A percentile compares a stretch with the other conserved stretches of the same genome.
These are phyloP conservation scores for Hura crepitans DNA, from an alignment of 441 rosid genomes.

Conservation along the genomic window DNA sequence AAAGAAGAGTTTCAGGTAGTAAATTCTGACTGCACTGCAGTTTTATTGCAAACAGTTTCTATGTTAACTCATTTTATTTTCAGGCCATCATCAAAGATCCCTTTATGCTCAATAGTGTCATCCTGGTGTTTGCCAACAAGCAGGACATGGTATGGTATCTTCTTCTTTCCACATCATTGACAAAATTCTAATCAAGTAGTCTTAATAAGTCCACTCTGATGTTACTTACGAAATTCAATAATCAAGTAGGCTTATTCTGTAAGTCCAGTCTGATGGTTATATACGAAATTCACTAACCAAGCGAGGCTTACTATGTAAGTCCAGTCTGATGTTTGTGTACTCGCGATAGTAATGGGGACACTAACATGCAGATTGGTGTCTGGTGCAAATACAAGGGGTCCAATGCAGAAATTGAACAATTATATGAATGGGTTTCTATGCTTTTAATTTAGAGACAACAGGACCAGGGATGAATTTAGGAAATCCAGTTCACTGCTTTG, in stretches of 20 bases:
- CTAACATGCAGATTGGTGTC: background rate
- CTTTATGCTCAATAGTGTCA: conserved; percentile 87
- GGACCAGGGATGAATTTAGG: background rate
- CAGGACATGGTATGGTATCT: conserved; percentile 83
- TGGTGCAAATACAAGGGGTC: background rate
- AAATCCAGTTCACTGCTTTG: background rate
- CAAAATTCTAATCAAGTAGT: background rate
- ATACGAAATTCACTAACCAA: background rate
- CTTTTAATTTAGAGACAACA: background rate
- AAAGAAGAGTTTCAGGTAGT: conserved; percentile 92
- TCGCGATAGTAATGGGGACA: background rate
- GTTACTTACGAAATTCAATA: too few species aligned
- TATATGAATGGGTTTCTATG: background rate
- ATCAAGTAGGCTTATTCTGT: background rate
- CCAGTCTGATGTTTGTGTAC: background rate
- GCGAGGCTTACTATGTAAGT: background rate
- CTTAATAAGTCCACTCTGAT: background rate
- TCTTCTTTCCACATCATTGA: background rate
- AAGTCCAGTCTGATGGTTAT: background rate
- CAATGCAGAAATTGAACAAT: background rate
- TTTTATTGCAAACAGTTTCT: conserved; percentile 26
- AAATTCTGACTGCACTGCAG: conserved; percentile 7
- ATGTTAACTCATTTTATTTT: conserved; percentile 27
- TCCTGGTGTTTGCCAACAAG: conserved; percentile 96
- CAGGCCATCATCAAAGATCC: conserved; percentile 96